Evolutionary conservation across 129 eudicot genomes (phyloP), one percentile per base, ranked within the genome.

Genomic region (Dittrichia graveolens): DNA sequence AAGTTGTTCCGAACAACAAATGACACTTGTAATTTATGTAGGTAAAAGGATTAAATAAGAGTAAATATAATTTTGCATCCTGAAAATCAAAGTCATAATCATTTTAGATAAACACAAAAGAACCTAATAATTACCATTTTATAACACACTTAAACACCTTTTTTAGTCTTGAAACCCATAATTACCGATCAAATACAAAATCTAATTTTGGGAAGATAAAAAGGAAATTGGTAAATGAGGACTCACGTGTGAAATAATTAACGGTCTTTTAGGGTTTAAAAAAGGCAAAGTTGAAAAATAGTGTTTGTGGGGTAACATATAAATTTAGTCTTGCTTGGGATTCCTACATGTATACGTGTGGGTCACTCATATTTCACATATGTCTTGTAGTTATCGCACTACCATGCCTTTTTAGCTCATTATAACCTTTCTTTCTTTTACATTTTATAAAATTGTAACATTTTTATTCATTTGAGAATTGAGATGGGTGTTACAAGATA

Each of bases 171-270:
- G 44, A 69, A 61, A 69, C 41, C 71, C 53, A 68, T 77, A 59
- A 59, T 76, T 76, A 67, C 39, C 19, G 12, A 24, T 24, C 39
- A 39, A 38, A 15, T 41, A 74, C 44, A 58, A 67, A 60, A 60
- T 49, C 63, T 43, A 61, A 47, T 34, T 41, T 77, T 46, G 42
- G 45, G 55, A 68, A 69, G 19, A 76, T 24, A n/a, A 38, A 60
- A 76, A 48, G 69, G 65, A 58, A 68, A 68, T 39, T 48, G 63
- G 65, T 50, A 61, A 78, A 61, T 78, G 12, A 50, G 69, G 72
- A 61, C 72, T 71, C 81, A 69, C 81, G 81, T 78, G 81, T 78
- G 81, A 78, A 61, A 78, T 78, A 61, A 78, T 70, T 61, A 78
- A 37, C 52, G 76, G 46, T 56, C 76, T 69, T 77, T 77, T 61